Conservation (phyloP, 2,329 filamentous ascomycete genomes). For the Ophiocordyceps camponoti-leonardi region DNA sequence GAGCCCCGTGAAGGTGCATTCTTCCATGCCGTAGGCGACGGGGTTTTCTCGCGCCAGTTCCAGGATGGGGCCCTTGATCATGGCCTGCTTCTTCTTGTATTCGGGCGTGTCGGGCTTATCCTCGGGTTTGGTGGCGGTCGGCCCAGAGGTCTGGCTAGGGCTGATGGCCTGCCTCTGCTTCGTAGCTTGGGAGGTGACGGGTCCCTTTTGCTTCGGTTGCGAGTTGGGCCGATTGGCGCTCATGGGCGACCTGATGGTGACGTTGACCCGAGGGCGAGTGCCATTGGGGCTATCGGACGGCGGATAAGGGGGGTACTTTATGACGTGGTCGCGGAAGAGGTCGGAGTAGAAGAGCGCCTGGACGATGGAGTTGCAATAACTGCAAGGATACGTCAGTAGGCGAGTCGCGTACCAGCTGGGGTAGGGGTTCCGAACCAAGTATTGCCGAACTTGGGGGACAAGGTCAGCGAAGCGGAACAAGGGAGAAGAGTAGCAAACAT, state of each 20-base stretch:
- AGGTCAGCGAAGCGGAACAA: conserved; percentile 1
- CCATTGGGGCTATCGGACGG: conserved; percentile 54
- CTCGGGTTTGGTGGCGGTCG: conserved; percentile 50
- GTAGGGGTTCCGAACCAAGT: conserved; percentile 55
- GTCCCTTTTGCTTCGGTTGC: conserved; percentile 31
- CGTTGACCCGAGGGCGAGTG: conserved; percentile 33
- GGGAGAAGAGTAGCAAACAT: conserved; percentile 20
- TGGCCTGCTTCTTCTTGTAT: conserved; percentile 93
- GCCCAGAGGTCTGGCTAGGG: conserved; percentile 34
- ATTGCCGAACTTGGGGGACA: conserved; percentile 62
- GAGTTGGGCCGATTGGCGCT: conserved; percentile 24
- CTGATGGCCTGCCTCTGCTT: conserved; percentile 38
- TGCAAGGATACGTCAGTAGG: conserved; percentile 21
- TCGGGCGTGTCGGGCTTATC: conserved; percentile 91
- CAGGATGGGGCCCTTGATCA: conserved; percentile 72
- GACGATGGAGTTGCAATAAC: conserved; percentile 96
- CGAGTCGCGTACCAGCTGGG: conserved; percentile 1
- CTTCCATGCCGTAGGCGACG: conserved; percentile 74
- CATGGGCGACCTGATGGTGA: conserved; percentile 41
- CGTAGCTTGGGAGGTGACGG: conserved; percentile 36
- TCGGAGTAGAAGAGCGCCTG: conserved; percentile 95
- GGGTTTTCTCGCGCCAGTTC: conserved; percentile 72
- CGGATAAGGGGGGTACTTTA: conserved; percentile 68
- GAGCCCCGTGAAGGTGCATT: conserved; percentile 83
- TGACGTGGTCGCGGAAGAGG: conserved; percentile 81